Evolutionary conservation across 345 rosid species (phyloP).

Genomic region (Cardiospermum halicacabum): DNA sequence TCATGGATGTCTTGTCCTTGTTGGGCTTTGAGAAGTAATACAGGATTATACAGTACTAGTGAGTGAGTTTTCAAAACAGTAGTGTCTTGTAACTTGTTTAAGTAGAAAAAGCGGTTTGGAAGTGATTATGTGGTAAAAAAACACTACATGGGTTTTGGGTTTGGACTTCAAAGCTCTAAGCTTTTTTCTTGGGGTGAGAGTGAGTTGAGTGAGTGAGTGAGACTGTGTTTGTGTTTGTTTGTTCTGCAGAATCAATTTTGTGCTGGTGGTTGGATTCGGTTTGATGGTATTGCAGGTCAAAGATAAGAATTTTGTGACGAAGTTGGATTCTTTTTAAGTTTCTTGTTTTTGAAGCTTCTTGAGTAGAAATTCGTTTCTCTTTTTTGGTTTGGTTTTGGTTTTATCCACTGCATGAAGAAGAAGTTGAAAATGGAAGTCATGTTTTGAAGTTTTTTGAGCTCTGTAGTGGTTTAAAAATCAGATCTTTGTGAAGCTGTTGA

Average conservation of each 20-base stretch:
- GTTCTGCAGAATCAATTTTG: neutral
- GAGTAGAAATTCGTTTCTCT: conserved; percentile 14
- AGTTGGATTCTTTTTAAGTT: conserved; percentile 33
- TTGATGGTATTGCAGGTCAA: conserved; percentile 14
- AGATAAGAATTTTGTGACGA: conserved; percentile 28
- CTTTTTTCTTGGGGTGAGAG: neutral
- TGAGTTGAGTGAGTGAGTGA: neutral
- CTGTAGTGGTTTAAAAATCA: conserved; percentile 23
- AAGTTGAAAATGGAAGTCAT: neutral
- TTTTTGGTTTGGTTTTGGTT: neutral
- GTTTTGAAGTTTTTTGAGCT: conserved; percentile 11
- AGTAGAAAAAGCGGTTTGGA: neutral
- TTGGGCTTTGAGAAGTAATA: neutral
- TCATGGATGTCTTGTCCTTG: neutral
- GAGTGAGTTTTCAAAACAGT: too few relatives aligned
- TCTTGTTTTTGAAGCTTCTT: conserved; percentile 49
- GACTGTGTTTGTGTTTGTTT: neutral
- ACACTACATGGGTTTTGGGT: conserved; percentile 8
- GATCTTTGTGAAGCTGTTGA: conserved; percentile 14
- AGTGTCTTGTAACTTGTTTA: too few relatives aligned
- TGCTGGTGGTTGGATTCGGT: conserved; percentile 15
- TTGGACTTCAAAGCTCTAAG: conserved; percentile 10
- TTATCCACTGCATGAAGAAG: conserved; percentile 2
- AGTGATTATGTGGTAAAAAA: neutral
- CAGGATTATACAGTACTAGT: neutral